Conservation (phyloP, 352 stramenopile species). For the Phytophthora hybrid region DNA sequence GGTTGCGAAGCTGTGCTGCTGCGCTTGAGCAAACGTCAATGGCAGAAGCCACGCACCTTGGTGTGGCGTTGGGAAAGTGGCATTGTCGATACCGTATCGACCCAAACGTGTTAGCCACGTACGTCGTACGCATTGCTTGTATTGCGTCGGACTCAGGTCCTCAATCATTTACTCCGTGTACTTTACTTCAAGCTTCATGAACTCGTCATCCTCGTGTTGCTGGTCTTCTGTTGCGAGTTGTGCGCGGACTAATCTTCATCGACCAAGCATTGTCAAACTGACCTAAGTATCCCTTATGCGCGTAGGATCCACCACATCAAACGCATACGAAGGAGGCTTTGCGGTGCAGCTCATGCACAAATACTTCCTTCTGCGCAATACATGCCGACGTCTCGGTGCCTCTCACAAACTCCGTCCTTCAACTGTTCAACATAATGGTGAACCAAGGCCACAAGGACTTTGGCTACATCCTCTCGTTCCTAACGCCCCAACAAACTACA, state of each 20-base stretch:
- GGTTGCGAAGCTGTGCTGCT: no score
- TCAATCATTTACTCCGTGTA: no score
- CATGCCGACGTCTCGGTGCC: constrained; percentile 69
- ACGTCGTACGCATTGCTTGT: no score
- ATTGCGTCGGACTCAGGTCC: no score
- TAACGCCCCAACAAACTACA: no score
- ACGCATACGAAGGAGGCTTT: constrained; percentile 90
- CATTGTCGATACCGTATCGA: no score
- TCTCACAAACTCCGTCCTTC: constrained; percentile 64
- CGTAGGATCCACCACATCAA: constrained; percentile 54
- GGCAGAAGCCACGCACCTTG: no score
- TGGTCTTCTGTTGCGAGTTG: constrained; percentile 91
- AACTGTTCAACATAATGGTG: constrained; percentile 82
- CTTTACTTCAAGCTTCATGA: constrained; percentile 84
- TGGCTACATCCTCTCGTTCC: constrained; percentile 79
- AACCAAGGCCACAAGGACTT: constrained; percentile 78
- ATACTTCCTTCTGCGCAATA: constrained; percentile 91
- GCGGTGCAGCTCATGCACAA: constrained; percentile 95
- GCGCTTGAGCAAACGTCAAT: no score
- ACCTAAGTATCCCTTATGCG: background rate
- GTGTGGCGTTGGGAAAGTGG: no score
- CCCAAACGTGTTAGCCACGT: no score
- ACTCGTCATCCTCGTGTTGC: constrained; percentile 95
- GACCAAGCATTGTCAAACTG: background rate
- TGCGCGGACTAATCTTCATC: background rate